Evolutionary conservation across 2,329 filamentous ascomycete species (phyloP).

Genomic region (Aschersonia sp.): DNA sequence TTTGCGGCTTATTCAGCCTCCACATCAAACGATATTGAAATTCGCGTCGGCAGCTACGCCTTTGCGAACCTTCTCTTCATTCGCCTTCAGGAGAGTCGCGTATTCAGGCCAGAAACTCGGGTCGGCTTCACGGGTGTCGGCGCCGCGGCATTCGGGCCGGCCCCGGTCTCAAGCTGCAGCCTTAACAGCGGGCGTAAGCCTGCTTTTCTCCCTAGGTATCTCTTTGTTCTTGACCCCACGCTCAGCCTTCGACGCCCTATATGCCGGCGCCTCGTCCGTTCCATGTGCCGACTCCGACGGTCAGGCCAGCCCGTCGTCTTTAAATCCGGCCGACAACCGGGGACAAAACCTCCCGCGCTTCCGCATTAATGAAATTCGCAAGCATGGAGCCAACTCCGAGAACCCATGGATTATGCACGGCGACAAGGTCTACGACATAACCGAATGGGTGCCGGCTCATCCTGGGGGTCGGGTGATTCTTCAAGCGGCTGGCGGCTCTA

Average conservation of each 20-base stretch:
- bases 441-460: slow-evolving; percentile 50
- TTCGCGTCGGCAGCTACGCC: background rate
- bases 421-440: slow-evolving; percentile 56
- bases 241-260: slow-evolving; percentile 4
- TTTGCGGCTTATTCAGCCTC: background rate
- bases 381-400: slow-evolving; percentile 35
- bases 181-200: slow-evolving; percentile 2
- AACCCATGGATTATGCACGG: slow-evolving; percentile 50
- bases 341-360: slow-evolving; percentile 31
- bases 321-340: slow-evolving; percentile 10
- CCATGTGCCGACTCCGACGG: background rate
- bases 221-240: background rate
- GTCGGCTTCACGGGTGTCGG: slow-evolving; percentile 1
- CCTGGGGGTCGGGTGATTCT: slow-evolving; percentile 56
- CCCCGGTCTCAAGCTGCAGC: slow-evolving; percentile 2
- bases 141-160: slow-evolving; percentile 3
- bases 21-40: background rate
- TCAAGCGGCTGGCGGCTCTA: slow-evolving; percentile 45
- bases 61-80: background rate
- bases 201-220: slow-evolving; percentile 2
- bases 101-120: background rate
- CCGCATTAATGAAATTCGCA: slow-evolving; percentile 33
- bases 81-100: background rate
- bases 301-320: slow-evolving; percentile 1
- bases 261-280: slow-evolving; percentile 1